Evolutionary conservation across 306 rosid genomes (phyloP).

Genomic region (Corylus americana): DNA sequence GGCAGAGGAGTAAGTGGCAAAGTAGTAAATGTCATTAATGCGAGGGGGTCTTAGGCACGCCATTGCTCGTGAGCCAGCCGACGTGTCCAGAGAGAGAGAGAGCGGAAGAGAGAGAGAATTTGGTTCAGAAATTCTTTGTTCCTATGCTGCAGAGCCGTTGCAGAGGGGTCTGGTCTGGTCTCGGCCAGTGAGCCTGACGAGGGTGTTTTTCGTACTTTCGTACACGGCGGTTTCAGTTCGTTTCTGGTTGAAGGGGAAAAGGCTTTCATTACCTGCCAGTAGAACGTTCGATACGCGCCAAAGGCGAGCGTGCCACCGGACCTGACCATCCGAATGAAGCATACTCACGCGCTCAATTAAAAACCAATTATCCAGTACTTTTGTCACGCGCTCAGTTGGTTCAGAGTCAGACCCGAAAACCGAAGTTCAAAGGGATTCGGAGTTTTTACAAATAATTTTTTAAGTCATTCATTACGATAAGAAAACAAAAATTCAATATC

Average conservation of each 20-base stretch:
- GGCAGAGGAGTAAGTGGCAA: conserved; percentile 39
- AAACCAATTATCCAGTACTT: too few species aligned
- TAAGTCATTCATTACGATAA: too few species aligned
- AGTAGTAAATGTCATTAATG: conserved; percentile 54
- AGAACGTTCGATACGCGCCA: too few species aligned
- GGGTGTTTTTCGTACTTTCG: conserved; percentile 6
- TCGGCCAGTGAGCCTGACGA: conserved; percentile 33
- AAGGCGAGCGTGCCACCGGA: too few species aligned
- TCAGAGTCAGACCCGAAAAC: too few species aligned
- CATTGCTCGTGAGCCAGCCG: conserved; percentile 37
- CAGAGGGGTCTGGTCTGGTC: conserved; percentile 9
- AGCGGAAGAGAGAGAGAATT: neutral
- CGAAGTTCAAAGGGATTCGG: too few species aligned
- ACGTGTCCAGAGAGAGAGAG: conserved; percentile 25
- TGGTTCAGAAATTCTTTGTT: conserved; percentile 36
- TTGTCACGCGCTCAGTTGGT: too few species aligned
- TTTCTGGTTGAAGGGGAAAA: conserved; percentile 8
- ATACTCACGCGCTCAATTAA: too few species aligned
- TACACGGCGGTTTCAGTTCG: conserved; percentile 11
- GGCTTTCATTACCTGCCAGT: neutral
- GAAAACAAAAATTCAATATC: too few species aligned
- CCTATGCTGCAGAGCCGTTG: conserved; percentile 3
- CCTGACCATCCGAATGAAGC: too few species aligned
- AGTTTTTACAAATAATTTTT: too few species aligned
- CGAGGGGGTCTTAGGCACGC: conserved; percentile 31